Conservation (phyloP, 768 basidiomycete genomes). For the Serpula lacrymans region DNA sequence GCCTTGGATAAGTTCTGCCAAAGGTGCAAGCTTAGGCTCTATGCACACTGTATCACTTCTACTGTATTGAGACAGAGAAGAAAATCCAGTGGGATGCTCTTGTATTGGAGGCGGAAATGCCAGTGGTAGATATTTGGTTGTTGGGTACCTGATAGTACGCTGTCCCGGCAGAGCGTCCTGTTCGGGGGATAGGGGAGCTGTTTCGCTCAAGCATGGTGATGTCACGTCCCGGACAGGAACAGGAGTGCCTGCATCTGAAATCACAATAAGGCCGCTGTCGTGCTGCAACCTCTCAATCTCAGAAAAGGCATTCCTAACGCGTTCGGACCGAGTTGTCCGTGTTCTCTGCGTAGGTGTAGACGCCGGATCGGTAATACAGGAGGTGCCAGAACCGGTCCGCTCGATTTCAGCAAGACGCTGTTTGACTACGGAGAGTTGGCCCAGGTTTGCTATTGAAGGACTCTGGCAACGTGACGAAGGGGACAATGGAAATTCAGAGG, state of each 20-base stretch:
- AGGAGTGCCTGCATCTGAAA: too few relatives aligned
- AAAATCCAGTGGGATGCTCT: background rate
- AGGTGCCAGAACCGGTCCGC: slow-evolving; percentile 17
- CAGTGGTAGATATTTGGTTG: slow-evolving; percentile 15
- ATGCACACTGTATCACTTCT: slow-evolving; percentile 5
- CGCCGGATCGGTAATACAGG: slow-evolving; percentile 8
- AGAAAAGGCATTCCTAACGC: slow-evolving; percentile 15
- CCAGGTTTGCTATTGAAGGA: slow-evolving; percentile 62
- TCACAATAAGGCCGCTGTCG: slow-evolving; percentile 4
- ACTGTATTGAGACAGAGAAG: background rate
- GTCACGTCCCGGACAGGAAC: too few relatives aligned
- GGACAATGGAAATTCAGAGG: slow-evolving; percentile 10
- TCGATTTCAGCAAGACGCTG: slow-evolving; percentile 65
- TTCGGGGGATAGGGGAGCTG: too few relatives aligned
- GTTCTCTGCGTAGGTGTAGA: slow-evolving; percentile 17
- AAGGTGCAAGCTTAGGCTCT: slow-evolving; percentile 19
- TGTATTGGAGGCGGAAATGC: slow-evolving; percentile 9
- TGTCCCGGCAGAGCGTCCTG: too few relatives aligned
- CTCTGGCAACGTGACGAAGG: slow-evolving; percentile 36
- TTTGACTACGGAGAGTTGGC: slow-evolving; percentile 59
- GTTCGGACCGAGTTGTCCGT: slow-evolving; percentile 11
- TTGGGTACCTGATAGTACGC: too few relatives aligned
- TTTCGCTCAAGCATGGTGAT: too few relatives aligned
- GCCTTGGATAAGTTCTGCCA: slow-evolving; percentile 32
- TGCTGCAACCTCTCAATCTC: slow-evolving; percentile 21